phyloP scores from a whole-genome alignment of 805 yeast species.

The Wickerhamomyces kurtzmanii region DNA sequence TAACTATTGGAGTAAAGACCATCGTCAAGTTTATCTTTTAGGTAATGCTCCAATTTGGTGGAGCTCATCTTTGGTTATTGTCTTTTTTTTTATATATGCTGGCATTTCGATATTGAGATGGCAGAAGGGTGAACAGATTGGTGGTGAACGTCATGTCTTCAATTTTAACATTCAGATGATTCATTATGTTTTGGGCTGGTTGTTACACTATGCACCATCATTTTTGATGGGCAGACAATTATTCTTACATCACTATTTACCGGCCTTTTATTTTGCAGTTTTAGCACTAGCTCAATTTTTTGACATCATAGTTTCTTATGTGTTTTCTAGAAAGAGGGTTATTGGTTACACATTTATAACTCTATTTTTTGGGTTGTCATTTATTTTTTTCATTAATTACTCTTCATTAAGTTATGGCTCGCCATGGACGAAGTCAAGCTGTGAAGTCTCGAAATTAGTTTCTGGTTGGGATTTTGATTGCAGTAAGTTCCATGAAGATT shows the following conservation, averaged over 20 bases:
- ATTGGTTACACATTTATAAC: constrained; percentile 36
- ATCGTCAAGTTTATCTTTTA: constrained; percentile 55
- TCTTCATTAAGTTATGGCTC: constrained; percentile 72
- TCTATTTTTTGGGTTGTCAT: constrained; percentile 36
- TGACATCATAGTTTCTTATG: constrained; percentile 38
- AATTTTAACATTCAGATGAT: constrained; percentile 58
- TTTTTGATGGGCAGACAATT: constrained; percentile 87
- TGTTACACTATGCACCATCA: constrained; percentile 62
- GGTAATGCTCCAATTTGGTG: constrained; percentile 84
- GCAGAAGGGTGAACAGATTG: constrained; percentile 50
- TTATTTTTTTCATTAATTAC: constrained; percentile 47
- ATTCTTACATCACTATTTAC: constrained; percentile 89
- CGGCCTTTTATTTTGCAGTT: constrained; percentile 83
- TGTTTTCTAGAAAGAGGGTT: constrained; percentile 29
- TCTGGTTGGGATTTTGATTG: constrained; percentile 88
- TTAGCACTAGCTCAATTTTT: constrained; percentile 64
- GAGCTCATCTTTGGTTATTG: constrained; percentile 46
- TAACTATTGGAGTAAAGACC: constrained; percentile 62
- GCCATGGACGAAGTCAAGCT: constrained; percentile 66
- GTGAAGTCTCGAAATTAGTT: constrained; percentile 51
- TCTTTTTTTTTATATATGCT: constrained; percentile 37
- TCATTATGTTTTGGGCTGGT: constrained; percentile 62
- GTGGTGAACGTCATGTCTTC: constrained; percentile 40
- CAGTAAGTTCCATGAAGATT: constrained; percentile 29
- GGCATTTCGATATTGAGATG: constrained; percentile 41